A percentile compares a stretch with the other conserved stretches of the same genome.
phyloP scores from a whole-genome alignment of 2,329 filamentous ascomycete species.

The Epicoccum sorghinum region DNA sequence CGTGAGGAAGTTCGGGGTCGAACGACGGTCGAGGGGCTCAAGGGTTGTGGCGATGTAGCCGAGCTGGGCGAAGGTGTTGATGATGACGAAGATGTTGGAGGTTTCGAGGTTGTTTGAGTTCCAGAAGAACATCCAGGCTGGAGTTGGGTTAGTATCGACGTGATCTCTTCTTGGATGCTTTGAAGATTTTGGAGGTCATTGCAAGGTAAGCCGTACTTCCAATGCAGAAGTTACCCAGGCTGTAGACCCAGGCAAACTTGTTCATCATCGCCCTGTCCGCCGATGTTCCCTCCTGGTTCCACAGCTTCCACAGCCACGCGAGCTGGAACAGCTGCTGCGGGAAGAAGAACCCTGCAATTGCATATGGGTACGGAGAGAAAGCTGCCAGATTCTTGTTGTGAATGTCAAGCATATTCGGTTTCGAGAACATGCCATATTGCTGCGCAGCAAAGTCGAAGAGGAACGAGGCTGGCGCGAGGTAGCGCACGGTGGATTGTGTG shows the following conservation, averaged over 20 bases:
- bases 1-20: slow-evolving; percentile 60
- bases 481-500: slow-evolving; percentile 60
- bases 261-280: slow-evolving; percentile 58
- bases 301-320: slow-evolving; percentile 63
- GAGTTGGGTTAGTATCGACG: neutral
- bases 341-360: slow-evolving; percentile 67
- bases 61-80: slow-evolving; percentile 62
- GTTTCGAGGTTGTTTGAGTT: slow-evolving; percentile 58
- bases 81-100: slow-evolving; percentile 61
- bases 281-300: slow-evolving; percentile 53
- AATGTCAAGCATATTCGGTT: slow-evolving; percentile 65
- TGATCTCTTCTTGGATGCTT: neutral
- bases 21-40: slow-evolving; percentile 56
- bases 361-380: slow-evolving; percentile 64
- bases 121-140: slow-evolving; percentile 68
- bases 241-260: slow-evolving; percentile 62
- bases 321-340: slow-evolving; percentile 66
- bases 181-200: neutral
- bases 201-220: slow-evolving; percentile 52
- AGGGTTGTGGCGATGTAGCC: slow-evolving; percentile 60
- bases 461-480: slow-evolving; percentile 62
- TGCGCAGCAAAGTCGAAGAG: slow-evolving; percentile 63
- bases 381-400: slow-evolving; percentile 65
- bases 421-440: slow-evolving; percentile 64
- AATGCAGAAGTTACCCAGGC: slow-evolving; percentile 64